Evolutionary conservation across 305 asterid species (phyloP).

Genomic region (Solanum chacoense): DNA sequence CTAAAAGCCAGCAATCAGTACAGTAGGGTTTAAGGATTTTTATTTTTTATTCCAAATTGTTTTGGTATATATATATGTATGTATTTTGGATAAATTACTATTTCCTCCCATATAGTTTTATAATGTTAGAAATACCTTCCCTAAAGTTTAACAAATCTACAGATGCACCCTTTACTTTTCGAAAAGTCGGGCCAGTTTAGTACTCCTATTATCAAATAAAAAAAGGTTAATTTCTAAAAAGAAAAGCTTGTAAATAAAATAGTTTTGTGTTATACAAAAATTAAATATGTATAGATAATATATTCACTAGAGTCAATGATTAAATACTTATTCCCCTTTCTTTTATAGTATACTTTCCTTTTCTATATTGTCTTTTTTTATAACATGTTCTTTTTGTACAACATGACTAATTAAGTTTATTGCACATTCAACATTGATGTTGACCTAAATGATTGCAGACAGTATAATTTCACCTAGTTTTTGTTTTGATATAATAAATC

Average conservation of each 20-base stretch:
- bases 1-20: not conserved
- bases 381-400: not conserved
- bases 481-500: not conserved
- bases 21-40: conserved; percentile 1
- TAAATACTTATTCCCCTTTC: not conserved
- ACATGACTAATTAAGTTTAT: not conserved
- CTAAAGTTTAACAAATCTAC: not conserved
- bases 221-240: not conserved
- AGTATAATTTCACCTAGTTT: not conserved
- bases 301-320: not conserved
- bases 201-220: not conserved
- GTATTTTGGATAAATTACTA: not conserved
- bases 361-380: not conserved
- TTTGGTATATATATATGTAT: not conserved
- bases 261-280: not conserved
- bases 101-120: not conserved
- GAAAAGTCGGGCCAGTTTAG: not conserved
- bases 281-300: not conserved
- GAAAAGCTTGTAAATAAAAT: not conserved
- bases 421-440: not conserved
- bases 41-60: not conserved
- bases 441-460: not conserved
- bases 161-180: not conserved
- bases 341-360: not conserved
- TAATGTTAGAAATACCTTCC: not conserved